phyloP scores from a whole-genome alignment of 257 asterid genomes.

The Lithospermum erythrorhizon region DNA sequence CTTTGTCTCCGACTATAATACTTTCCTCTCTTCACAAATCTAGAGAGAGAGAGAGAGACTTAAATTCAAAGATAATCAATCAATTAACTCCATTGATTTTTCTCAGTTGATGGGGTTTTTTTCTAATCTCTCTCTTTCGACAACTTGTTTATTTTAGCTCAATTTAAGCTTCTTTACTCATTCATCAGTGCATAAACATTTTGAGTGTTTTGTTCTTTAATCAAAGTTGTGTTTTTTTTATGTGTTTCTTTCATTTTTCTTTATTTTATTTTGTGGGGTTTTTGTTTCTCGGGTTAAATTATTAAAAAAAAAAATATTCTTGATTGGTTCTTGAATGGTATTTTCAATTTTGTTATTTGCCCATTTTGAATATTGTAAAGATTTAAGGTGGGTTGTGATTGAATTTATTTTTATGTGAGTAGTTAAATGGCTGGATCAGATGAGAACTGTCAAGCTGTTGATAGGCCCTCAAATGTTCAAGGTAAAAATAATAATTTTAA shows the following conservation, averaged over 20 bases:
- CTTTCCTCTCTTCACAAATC: background rate
- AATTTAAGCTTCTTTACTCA: background rate
- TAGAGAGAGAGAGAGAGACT: constrained; percentile 11
- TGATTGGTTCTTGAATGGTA: background rate
- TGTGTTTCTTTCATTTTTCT: background rate
- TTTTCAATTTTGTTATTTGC: no score
- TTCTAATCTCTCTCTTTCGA: constrained; percentile 11
- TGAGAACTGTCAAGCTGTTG: constrained; percentile 45
- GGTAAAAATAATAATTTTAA: constrained; percentile 14
- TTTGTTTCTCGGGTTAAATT: background rate
- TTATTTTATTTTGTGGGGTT: background rate
- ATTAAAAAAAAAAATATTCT: constrained; percentile 1
- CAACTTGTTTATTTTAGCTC: background rate
- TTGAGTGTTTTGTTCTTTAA: no score
- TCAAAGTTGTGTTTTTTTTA: background rate
- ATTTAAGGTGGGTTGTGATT: constrained; percentile 6
- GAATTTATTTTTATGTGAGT: constrained; percentile 7
- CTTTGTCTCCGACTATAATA: constrained; percentile 30
- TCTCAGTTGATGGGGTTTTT: constrained; percentile 21
- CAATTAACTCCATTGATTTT: constrained; percentile 20
- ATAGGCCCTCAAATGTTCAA: constrained; percentile 48
- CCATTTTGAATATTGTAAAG: background rate
- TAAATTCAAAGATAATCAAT: no score
- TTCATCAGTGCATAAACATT: no score
- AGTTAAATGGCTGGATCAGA: constrained; percentile 53